These are phyloP conservation scores for Phytophthora lateralis DNA, from an alignment of 352 stramenopile genomes.

Conservation along the genomic window DNA sequence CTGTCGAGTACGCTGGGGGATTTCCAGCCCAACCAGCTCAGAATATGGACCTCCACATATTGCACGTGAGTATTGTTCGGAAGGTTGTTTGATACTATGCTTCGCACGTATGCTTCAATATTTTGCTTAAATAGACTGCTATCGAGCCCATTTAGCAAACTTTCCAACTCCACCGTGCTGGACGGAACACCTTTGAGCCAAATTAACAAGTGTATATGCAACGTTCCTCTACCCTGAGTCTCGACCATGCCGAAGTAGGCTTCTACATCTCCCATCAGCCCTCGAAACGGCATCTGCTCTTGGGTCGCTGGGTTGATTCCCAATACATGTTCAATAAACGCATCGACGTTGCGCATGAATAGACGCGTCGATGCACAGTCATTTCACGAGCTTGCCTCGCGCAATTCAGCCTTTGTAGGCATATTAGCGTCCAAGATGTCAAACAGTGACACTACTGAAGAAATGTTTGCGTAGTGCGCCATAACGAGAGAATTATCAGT, in stretches of 20 bases:
- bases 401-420: background rate
- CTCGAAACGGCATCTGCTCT: background rate
- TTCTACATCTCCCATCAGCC: slow-evolving; percentile 1
- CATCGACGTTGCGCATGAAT: slow-evolving; percentile 8
- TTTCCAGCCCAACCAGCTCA: too few species aligned
- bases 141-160: too few species aligned
- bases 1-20: too few species aligned
- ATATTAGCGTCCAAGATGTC: slow-evolving; percentile 7
- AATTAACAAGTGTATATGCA: background rate
- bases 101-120: too few species aligned
- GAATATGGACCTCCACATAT: too few species aligned
- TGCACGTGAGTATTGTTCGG: too few species aligned
- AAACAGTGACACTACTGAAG: too few species aligned
- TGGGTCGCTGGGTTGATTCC: slow-evolving; percentile 1
- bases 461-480: slow-evolving; percentile 5
- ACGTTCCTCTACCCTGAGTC: background rate
- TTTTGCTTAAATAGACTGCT: too few species aligned
- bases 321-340: slow-evolving; percentile 2
- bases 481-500: slow-evolving; percentile 6
- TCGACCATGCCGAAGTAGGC: background rate
- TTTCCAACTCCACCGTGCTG: too few species aligned
- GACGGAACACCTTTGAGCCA: too few species aligned
- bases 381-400: slow-evolving; percentile 4
- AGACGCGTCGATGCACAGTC: slow-evolving; percentile 2
- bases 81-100: too few species aligned